Evolutionary conservation across 306 rosid genomes (phyloP).

Genomic region (cucumber (Cucumis sativus)): DNA sequence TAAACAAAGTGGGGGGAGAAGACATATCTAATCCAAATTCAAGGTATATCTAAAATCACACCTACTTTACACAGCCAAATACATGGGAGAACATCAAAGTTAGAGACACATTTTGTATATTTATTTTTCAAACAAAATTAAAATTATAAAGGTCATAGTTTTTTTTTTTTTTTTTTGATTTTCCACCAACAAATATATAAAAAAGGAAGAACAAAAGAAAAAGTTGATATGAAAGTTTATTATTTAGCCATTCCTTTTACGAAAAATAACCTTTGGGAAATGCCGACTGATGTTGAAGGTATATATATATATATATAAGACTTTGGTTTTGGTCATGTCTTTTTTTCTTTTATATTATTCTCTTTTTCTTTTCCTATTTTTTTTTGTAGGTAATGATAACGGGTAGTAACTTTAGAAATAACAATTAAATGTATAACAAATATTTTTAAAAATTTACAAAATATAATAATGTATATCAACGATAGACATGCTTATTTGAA

Average conservation of each 20-base stretch:
- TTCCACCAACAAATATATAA: neutral
- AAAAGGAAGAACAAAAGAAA: neutral
- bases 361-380: too few species aligned
- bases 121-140: neutral
- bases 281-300: neutral
- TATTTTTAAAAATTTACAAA: too few species aligned
- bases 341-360: neutral
- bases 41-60: conserved; percentile 2
- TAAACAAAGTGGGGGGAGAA: neutral
- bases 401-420: too few species aligned
- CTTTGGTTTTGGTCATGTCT: neutral
- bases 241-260: neutral
- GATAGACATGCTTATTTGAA: too few species aligned
- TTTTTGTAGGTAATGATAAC: too few species aligned
- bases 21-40: conserved; percentile 13
- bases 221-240: conserved; percentile 2
- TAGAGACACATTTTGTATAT: neutral
- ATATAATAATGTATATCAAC: too few species aligned
- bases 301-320: neutral
- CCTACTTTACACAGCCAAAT: conserved; percentile 3
- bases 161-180: neutral
- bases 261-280: neutral
- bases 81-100: conserved; percentile 9
- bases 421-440: too few species aligned
- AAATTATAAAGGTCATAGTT: neutral